Evolutionary conservation across 139 green algal species (phyloP).

Genomic region (Volvox reticuliferus): DNA sequence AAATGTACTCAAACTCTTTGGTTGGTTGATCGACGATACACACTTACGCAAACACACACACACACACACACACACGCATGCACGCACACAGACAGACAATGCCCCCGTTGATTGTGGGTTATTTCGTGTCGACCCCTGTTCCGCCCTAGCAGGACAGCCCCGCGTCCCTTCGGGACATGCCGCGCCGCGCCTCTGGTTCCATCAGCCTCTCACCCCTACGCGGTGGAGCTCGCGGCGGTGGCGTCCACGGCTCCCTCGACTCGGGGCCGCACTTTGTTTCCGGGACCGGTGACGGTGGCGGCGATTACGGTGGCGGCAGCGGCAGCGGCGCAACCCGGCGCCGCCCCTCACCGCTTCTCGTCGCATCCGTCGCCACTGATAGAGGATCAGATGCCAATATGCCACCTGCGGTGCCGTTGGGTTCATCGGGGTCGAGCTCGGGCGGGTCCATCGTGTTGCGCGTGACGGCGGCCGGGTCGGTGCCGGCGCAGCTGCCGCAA

Average conservation of each 20-base stretch:
- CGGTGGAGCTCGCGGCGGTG: not conserved
- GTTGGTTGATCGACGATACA: too few species aligned
- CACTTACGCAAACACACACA: too few species aligned
- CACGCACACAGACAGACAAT: too few species aligned
- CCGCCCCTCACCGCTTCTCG: not conserved
- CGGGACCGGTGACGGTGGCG: not conserved
- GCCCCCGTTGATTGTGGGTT: too few species aligned
- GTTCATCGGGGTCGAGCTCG: not conserved
- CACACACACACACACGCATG: too few species aligned
- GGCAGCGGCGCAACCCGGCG: not conserved
- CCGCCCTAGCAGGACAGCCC: conserved; percentile 11
- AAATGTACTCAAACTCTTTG: too few species aligned
- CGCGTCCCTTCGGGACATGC: conserved; percentile 36
- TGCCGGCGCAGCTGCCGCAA: not conserved
- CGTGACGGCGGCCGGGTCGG: not conserved
- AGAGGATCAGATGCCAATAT: not conserved
- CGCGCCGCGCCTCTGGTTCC: not conserved
- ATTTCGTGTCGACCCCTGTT: too few species aligned
- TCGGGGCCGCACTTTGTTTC: not conserved
- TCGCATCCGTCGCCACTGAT: not conserved
- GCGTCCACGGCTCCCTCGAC: not conserved
- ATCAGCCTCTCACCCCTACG: not conserved
- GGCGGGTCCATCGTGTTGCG: not conserved
- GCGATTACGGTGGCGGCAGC: not conserved
- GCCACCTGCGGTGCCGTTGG: not conserved